Evolutionary conservation across 176 grass and related monocot genomes (phyloP).

Genomic region (Poa pratensis): DNA sequence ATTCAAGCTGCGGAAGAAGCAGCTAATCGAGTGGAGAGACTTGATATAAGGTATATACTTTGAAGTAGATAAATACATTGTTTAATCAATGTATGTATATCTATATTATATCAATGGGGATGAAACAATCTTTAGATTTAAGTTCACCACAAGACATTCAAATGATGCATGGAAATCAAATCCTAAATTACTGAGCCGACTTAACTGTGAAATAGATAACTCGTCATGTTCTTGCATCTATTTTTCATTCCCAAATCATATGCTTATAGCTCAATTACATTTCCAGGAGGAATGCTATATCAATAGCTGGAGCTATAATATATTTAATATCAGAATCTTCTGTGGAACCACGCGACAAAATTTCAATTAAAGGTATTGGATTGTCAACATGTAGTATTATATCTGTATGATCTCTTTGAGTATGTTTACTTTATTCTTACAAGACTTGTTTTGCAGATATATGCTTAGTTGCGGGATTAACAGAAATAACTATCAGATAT

Average conservation of each 20-base stretch:
- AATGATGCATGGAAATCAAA: neutral
- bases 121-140: neutral
- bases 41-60: constrained; percentile 21
- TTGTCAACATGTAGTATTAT: constrained; percentile 9
- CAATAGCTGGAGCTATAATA: constrained; percentile 25
- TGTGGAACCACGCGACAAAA: neutral
- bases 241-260: neutral
- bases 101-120: neutral
- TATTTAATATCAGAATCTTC: constrained; percentile 29
- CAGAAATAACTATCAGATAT: constrained; percentile 18
- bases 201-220: neutral
- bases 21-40: constrained; percentile 23
- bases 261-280: neutral
- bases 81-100: neutral
- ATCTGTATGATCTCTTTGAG: neutral
- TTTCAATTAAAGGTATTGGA: constrained; percentile 11
- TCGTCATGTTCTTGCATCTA: neutral
- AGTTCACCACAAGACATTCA: neutral
- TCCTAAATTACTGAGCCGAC: neutral
- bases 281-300: constrained; percentile 18
- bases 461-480: constrained; percentile 15
- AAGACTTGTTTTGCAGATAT: constrained; percentile 13
- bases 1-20: constrained; percentile 27
- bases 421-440: neutral
- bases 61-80: neutral